A percentile compares a stretch with the other conserved stretches of the same genome.
phyloP scores from a whole-genome alignment of 805 yeast genomes.

The Hanseniaspora vineae region DNA sequence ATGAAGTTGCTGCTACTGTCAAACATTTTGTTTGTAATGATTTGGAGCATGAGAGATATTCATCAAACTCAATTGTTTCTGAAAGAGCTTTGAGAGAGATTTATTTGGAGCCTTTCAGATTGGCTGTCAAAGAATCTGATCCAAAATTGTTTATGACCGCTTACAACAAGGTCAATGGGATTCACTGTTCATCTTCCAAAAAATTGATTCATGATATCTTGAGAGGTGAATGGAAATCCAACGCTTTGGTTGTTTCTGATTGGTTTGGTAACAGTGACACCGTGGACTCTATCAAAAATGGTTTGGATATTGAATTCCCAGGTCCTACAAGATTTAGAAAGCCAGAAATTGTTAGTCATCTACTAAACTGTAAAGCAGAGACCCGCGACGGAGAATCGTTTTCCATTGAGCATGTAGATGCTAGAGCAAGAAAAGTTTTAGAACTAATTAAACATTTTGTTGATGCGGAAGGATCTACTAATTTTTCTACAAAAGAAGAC shows the following conservation, averaged over 20 bases:
- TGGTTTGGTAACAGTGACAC: slow-evolving; percentile 48
- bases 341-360: slow-evolving; percentile 26
- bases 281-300: slow-evolving; percentile 35
- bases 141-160: slow-evolving; percentile 51
- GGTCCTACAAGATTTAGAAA: slow-evolving; percentile 41
- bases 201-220: slow-evolving; percentile 32
- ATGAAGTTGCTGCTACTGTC: slow-evolving; percentile 37
- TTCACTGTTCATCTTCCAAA: slow-evolving; percentile 37
- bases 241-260: slow-evolving; percentile 48
- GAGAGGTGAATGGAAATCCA: slow-evolving; percentile 43
- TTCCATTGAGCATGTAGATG: slow-evolving; percentile 27
- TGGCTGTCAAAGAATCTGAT: slow-evolving; percentile 38
- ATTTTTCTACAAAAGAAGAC: slow-evolving; percentile 5
- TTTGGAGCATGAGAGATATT: slow-evolving; percentile 40
- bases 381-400: slow-evolving; percentile 10
- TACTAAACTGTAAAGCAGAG: slow-evolving; percentile 30
- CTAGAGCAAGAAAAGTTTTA: slow-evolving; percentile 35
- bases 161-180: slow-evolving; percentile 52
- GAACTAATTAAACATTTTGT: slow-evolving; percentile 31
- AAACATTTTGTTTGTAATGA: slow-evolving; percentile 57
- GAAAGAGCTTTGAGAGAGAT: slow-evolving; percentile 55
- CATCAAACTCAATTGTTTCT: slow-evolving; percentile 36
- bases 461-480: slow-evolving; percentile 13
- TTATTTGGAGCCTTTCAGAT: slow-evolving; percentile 49
- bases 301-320: slow-evolving; percentile 57